Conservation (phyloP, 1,284 basidiomycete species). For the Singerocomus inundabilis region DNA sequence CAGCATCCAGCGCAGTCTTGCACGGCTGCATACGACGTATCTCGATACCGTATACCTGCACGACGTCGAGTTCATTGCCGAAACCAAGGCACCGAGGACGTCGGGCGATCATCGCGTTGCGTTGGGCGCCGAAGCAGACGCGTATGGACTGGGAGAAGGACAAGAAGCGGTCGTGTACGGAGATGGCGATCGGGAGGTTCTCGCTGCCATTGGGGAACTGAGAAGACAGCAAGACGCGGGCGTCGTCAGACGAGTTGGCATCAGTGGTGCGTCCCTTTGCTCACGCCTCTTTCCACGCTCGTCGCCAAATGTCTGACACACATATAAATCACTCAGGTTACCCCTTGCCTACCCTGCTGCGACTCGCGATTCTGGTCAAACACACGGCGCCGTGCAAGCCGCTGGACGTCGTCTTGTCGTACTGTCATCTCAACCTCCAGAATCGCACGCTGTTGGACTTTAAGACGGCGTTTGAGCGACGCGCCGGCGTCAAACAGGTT, state of each 20-base stretch:
- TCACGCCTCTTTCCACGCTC: no score
- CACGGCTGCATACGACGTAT: conserved; percentile 76
- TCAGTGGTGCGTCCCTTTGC: conserved; percentile 59
- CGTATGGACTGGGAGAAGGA: conserved; percentile 62
- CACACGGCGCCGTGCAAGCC: conserved; percentile 64
- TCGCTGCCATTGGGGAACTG: conserved; percentile 74
- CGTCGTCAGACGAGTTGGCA: conserved; percentile 76
- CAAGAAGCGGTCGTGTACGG: conserved; percentile 64
- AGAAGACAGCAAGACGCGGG: conserved; percentile 79
- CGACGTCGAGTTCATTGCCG: conserved; percentile 87
- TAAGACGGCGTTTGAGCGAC: conserved; percentile 56
- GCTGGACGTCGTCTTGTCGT: conserved; percentile 81
- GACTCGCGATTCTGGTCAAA: conserved; percentile 75
- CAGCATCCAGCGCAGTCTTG: conserved; percentile 71
- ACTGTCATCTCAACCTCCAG: conserved; percentile 86
- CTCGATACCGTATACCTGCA: conserved; percentile 89
- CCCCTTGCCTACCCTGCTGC: conserved; percentile 86
- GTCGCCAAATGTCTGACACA: no score
- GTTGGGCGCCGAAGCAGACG: conserved; percentile 48
- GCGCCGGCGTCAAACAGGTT: conserved; percentile 69
- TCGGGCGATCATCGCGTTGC: conserved; percentile 59
- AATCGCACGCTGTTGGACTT: conserved; percentile 68
- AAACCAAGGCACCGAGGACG: conserved; percentile 47
- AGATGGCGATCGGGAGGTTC: conserved; percentile 76
- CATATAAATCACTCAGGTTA: conserved; percentile 48